Evolutionary conservation across 805 yeast species (phyloP).

Genomic region (Starmerella gropengiesseri): DNA sequence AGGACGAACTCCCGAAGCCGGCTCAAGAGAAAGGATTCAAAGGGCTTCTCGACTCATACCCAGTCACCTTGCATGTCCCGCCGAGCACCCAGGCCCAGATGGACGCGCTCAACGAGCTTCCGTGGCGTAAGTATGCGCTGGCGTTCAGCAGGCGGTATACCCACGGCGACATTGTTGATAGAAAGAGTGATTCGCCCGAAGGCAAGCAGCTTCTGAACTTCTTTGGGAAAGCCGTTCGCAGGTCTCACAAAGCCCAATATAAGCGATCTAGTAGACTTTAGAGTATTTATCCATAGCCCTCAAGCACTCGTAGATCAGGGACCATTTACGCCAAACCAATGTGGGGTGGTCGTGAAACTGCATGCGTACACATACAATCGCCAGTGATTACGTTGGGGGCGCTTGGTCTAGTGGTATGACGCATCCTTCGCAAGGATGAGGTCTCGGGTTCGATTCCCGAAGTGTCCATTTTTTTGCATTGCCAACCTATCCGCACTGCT

Average conservation of each 20-base stretch:
- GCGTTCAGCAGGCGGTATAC: constrained; percentile 64
- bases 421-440: constrained; percentile 10
- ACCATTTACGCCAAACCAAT: no score
- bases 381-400: neutral
- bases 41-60: constrained; percentile 11
- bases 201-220: constrained; percentile 25
- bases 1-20: neutral
- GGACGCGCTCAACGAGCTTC: constrained; percentile 46
- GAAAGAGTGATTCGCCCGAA: constrained; percentile 31
- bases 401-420: constrained; percentile 9
- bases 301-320: neutral
- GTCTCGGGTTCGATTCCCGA: constrained; percentile 10
- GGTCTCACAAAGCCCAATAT: neutral
- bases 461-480: constrained; percentile 4
- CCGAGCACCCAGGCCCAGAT: constrained; percentile 1
- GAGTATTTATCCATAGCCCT: neutral
- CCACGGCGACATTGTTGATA: constrained; percentile 76
- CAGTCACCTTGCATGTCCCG: neutral
- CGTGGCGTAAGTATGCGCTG: constrained; percentile 71
- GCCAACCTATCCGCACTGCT: no score
- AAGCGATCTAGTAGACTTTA: neutral
- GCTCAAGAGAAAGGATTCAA: constrained; percentile 2
- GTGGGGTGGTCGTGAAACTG: no score
- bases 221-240: constrained; percentile 17
- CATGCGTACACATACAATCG: no score